Percentiles rank a stretch among this genome's conserved stretches.
Evolutionary conservation across 2,329 filamentous ascomycete genomes (phyloP).

Genomic region (Didymella segeticola): DNA sequence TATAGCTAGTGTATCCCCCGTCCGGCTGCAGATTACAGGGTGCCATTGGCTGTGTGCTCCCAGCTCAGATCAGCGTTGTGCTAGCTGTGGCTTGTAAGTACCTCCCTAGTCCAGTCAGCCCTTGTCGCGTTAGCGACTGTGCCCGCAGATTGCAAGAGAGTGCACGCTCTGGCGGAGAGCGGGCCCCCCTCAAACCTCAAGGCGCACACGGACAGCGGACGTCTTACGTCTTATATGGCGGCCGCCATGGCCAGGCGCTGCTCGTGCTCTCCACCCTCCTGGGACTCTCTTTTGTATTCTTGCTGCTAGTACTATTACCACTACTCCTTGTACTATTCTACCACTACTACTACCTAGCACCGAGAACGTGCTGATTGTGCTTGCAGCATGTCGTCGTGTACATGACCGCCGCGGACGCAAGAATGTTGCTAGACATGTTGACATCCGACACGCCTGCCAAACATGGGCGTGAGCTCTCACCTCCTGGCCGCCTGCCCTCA

Average conservation of each 20-base stretch:
- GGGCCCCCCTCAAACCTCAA: constrained; percentile 24
- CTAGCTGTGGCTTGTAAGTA: constrained; percentile 44
- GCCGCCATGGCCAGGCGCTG: constrained; percentile 17
- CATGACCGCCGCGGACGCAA: constrained; percentile 25
- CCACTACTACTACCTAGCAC: too few species aligned
- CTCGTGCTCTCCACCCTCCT: constrained; percentile 16
- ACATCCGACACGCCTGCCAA: constrained; percentile 44
- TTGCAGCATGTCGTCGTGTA: constrained; percentile 28
- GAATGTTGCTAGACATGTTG: constrained; percentile 50
- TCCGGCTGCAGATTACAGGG: constrained; percentile 7
- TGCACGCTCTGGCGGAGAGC: constrained; percentile 20
- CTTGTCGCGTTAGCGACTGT: too few species aligned
- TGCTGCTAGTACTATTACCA: too few species aligned
- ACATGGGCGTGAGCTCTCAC: constrained; percentile 41
- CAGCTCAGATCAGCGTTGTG: constrained; percentile 23
- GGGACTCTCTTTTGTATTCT: constrained; percentile 5
- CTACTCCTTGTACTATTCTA: too few species aligned
- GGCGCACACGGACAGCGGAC: constrained; percentile 27
- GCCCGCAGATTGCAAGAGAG: constrained; percentile 20
- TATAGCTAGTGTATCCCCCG: too few species aligned
- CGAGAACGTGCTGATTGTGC: constrained; percentile 18
- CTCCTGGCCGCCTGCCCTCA: constrained; percentile 26
- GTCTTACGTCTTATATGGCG: constrained; percentile 21
- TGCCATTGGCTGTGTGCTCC: constrained; percentile 14
- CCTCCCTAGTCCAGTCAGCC: too few species aligned